Evolutionary conservation across 129 eudicot species (phyloP).

Genomic region (Helianthus annuus): DNA sequence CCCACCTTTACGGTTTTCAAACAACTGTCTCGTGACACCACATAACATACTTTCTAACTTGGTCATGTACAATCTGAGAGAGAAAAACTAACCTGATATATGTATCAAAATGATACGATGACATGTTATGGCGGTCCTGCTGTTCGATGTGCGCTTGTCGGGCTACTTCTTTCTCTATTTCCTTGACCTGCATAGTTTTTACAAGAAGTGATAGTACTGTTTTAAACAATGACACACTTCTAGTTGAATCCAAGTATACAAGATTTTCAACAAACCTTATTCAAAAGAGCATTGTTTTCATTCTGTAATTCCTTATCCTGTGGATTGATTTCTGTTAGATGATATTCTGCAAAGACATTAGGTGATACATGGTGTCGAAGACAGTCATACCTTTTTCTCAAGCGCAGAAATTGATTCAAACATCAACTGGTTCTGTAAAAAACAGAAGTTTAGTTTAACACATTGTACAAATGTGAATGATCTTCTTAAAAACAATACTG

Average conservation of each 20-base stretch:
- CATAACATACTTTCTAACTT: no score
- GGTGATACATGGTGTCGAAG: not conserved
- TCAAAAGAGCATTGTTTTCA: conserved; percentile 52
- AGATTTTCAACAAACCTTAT: conserved; percentile 43
- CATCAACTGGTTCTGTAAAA: conserved; percentile 77
- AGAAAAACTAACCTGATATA: conserved; percentile 41
- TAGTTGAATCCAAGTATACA: not conserved
- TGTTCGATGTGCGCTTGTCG: conserved; percentile 34
- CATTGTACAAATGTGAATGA: not conserved
- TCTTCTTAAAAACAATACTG: not conserved
- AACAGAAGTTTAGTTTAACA: conserved; percentile 4
- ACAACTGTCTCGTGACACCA: not conserved
- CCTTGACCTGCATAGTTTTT: conserved; percentile 44
- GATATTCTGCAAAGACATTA: not conserved
- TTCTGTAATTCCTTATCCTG: conserved; percentile 81
- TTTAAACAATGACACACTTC: not conserved
- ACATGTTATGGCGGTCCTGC: conserved; percentile 28
- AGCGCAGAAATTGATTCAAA: conserved; percentile 69
- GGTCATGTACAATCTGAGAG: no score
- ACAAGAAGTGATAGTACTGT: not conserved
- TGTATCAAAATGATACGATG: conserved; percentile 26
- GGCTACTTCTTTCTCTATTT: conserved; percentile 43
- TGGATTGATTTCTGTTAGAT: not conserved
- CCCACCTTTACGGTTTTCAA: not conserved
- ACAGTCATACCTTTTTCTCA: conserved; percentile 60